Evolutionary conservation across 331 rosid genomes (phyloP), one percentile per base, ranked within the genome.

Genomic region (Rhamnella rubrinervis): DNA sequence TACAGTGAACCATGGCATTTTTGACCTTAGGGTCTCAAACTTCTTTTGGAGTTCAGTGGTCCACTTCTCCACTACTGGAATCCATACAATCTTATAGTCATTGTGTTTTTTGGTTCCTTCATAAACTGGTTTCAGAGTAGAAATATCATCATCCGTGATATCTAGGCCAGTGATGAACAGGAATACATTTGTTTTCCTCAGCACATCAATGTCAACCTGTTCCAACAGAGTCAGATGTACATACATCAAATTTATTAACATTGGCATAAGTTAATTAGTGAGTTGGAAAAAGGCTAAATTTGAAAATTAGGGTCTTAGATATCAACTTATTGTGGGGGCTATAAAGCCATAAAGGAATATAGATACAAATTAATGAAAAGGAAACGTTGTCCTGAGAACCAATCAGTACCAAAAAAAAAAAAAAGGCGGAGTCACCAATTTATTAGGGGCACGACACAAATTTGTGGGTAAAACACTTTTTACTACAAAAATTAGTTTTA

Each of bases 31-130:
- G 9, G 7, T 19, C 70, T 88, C 91, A 5, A 77, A 80, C 68
- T 70, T 85, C 66, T 72, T 66, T 15, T 11, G 71, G 19, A 50
- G 11, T 23, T 83, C 83, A 1, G 84, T 89, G 0, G 41, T 84
- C 95, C 91, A 88, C 55, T 63, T 67, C 21, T 88, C 86, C 59
- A 88, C 91, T 15, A 84, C 59, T 4, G 95, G 95, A 31, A 88
- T 46, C 95, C 95, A 88, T 53, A 88, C 80, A 51, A 88, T 86
- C 70, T 76, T 80, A 40, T 85, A 76, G 23, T 68, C 78, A 0
- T 86, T 69, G 9, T 82, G 69, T 0, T 14, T 77, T 73, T 68
- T 88, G 1, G 59, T 76, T 0, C 52, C 58, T 3, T 88, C 91
- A 35, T 84, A 75, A 4, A 84, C 68, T 47, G 75, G 61, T 31